Percentiles rank a stretch among this genome's conserved stretches.
phyloP scores from a whole-genome alignment of 345 rosid genomes.

The Citrus maxima region DNA sequence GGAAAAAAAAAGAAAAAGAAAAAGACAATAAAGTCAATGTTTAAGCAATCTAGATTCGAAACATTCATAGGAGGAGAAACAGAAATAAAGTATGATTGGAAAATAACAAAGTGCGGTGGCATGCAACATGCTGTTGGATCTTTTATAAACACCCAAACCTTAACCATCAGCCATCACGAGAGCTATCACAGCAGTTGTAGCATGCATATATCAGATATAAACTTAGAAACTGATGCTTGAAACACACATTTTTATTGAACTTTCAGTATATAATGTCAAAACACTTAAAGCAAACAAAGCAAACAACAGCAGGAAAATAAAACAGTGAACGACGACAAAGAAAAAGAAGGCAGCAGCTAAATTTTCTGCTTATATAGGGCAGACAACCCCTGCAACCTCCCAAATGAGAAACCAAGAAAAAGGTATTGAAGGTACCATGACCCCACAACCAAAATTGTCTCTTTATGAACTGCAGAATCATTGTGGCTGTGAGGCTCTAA shows the following conservation, averaged over 20 bases:
- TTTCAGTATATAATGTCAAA: constrained; percentile 9
- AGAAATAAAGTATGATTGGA: background rate
- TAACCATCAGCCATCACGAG: background rate
- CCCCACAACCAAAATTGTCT: constrained; percentile 24
- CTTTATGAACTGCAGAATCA: constrained; percentile 9
- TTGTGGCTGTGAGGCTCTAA: constrained; percentile 20
- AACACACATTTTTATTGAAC: constrained; percentile 1
- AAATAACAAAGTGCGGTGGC: background rate
- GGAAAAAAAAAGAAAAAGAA: background rate
- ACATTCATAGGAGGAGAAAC: background rate
- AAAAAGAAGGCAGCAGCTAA: background rate
- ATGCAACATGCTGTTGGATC: background rate
- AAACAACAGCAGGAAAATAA: background rate
- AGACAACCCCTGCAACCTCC: background rate
- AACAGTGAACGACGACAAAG: background rate
- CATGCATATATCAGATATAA: background rate
- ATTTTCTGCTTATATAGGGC: background rate
- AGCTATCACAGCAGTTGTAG: background rate
- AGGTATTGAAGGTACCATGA: constrained; percentile 5
- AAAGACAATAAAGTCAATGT: background rate
- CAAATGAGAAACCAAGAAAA: background rate
- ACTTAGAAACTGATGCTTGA: background rate
- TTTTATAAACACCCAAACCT: background rate
- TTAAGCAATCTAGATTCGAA: background rate
- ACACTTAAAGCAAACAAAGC: constrained; percentile 1